Evolutionary conservation across 768 basidiomycete species (phyloP).

Genomic region (Macrolepiota fuliginosa): DNA sequence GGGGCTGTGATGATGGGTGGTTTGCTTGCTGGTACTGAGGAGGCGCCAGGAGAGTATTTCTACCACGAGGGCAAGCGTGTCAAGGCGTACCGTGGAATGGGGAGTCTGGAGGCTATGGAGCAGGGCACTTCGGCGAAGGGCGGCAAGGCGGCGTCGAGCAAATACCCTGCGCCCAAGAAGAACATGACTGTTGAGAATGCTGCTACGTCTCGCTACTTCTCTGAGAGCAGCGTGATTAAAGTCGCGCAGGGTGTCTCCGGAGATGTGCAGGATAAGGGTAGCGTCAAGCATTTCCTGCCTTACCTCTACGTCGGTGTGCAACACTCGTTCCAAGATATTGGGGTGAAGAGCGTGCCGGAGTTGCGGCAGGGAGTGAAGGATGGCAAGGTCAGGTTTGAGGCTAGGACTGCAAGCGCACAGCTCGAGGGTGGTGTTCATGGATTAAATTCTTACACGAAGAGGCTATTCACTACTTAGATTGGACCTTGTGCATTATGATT

Average conservation of each 20-base stretch:
- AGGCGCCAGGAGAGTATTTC: constrained; percentile 98
- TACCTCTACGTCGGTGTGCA: constrained; percentile 81
- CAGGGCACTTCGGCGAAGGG: constrained; percentile 53
- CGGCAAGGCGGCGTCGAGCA: constrained; percentile 29
- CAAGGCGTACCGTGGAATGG: constrained; percentile 99
- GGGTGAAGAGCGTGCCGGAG: constrained; percentile 64
- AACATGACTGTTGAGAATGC: constrained; percentile 75
- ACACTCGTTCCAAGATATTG: constrained; percentile 94
- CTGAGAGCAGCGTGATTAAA: constrained; percentile 88
- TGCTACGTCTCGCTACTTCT: constrained; percentile 95
- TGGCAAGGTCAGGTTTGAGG: constrained; percentile 82
- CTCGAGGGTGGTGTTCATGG: constrained; percentile 96
- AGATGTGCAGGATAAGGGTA: constrained; percentile 97
- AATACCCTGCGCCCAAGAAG: constrained; percentile 49
- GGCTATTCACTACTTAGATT: constrained; percentile 4
- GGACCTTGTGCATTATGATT: not conserved
- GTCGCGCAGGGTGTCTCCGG: constrained; percentile 97
- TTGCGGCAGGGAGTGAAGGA: constrained; percentile 63
- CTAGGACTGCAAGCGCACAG: constrained; percentile 93
- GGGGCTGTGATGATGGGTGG: constrained; percentile 99
- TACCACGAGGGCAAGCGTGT: constrained; percentile 99
- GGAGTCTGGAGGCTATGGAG: constrained; percentile 92
- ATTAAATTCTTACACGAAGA: constrained; percentile 68
- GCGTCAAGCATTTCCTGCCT: constrained; percentile 88
- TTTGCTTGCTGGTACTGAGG: constrained; percentile 91